phyloP scores from a whole-genome alignment of 805 yeast species.

The Wickerhamiella parazyma region DNA sequence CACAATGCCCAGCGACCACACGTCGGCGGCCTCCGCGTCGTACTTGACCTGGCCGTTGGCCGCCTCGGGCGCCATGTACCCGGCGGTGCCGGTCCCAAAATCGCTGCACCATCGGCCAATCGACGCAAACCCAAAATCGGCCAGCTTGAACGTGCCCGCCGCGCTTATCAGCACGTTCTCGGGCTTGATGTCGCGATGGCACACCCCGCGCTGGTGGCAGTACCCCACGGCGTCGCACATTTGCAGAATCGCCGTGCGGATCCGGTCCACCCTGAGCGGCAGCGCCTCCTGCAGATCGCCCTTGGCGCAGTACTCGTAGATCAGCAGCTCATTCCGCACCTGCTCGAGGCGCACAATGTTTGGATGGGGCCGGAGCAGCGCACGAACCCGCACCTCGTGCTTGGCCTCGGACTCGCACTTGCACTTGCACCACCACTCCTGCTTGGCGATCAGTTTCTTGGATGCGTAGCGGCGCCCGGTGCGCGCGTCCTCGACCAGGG shows the following conservation, averaged over 20 bases:
- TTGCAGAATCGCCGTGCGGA: slow-evolving; percentile 54
- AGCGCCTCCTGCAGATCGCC: slow-evolving; percentile 83
- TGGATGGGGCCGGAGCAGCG: slow-evolving; percentile 63
- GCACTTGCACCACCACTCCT: slow-evolving; percentile 7
- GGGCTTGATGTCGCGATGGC: slow-evolving; percentile 91
- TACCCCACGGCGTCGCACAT: slow-evolving; percentile 69
- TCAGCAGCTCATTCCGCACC: slow-evolving; percentile 52
- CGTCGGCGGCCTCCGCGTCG: slow-evolving; percentile 68
- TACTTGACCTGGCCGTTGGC: slow-evolving; percentile 46
- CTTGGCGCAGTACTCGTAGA: slow-evolving; percentile 75
- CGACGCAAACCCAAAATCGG: slow-evolving; percentile 87
- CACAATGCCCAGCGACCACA: slow-evolving; percentile 84
- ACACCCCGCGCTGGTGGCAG: slow-evolving; percentile 72
- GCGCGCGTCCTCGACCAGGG: slow-evolving; percentile 59
- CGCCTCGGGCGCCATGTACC: slow-evolving; percentile 92
- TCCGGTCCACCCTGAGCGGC: slow-evolving; percentile 42
- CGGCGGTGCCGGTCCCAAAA: slow-evolving; percentile 77
- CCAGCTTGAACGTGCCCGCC: slow-evolving; percentile 42
- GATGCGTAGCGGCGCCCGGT: slow-evolving; percentile 58
- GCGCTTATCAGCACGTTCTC: slow-evolving; percentile 68
- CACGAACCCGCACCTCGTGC: slow-evolving; percentile 58
- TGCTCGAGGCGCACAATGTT: slow-evolving; percentile 65
- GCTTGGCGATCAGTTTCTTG: slow-evolving; percentile 43
- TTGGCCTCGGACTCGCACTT: slow-evolving; percentile 16
- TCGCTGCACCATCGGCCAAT: slow-evolving; percentile 45